These are phyloP conservation scores for Eimeria acervulina DNA, from an alignment of 169 alveolate genomes.

Conservation along the genomic window DNA sequence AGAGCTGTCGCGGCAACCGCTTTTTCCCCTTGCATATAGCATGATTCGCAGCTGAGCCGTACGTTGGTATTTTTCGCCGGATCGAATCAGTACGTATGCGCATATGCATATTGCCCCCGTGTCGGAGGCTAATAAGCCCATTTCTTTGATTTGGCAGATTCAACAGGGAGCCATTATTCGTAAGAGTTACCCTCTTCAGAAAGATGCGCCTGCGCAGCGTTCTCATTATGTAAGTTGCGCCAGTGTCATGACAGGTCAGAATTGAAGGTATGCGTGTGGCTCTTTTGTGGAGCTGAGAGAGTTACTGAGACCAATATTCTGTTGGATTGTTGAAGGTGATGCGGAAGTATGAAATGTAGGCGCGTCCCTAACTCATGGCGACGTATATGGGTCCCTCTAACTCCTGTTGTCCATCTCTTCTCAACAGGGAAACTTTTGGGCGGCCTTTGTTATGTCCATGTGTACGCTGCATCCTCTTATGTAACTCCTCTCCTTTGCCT, in stretches of 20 bases:
- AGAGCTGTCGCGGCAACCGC: neutral
- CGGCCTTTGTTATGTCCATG: neutral
- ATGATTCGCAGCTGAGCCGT: neutral
- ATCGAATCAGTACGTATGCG: neutral
- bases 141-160: neutral
- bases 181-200: neutral
- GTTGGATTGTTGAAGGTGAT: neutral
- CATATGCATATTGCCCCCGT: too few relatives aligned
- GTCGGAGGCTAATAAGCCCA: neutral
- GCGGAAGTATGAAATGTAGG: neutral
- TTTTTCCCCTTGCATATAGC: neutral
- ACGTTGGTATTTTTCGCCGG: neutral
- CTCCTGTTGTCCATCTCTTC: neutral
- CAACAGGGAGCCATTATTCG: neutral
- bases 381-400: too few relatives aligned
- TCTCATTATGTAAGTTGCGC: neutral
- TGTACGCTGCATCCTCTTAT: neutral
- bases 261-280: neutral
- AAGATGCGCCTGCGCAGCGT: neutral
- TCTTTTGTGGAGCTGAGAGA: too few relatives aligned
- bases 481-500: neutral
- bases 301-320: neutral
- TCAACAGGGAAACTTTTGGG: neutral
- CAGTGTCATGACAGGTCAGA: neutral
- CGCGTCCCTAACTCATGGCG: too few relatives aligned